phyloP scores from a whole-genome alignment of 176 grass and related monocot species.

The Zoysia japonica region DNA sequence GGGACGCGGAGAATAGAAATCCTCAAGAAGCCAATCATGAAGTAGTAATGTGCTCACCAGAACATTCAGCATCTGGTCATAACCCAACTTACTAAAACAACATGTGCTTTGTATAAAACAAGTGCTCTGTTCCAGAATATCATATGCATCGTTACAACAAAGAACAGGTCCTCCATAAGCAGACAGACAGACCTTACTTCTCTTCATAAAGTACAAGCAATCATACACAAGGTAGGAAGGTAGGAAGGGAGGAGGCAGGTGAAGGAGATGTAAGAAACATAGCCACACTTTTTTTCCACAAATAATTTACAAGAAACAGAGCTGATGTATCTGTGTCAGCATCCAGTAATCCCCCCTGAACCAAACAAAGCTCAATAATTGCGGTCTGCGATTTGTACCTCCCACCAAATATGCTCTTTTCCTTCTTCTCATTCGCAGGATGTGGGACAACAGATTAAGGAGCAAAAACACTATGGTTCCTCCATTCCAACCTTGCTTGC shows the following conservation, averaged over 20 bases:
- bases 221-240: slow-evolving; percentile 34
- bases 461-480: not conserved
- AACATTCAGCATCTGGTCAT: not conserved
- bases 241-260: slow-evolving; percentile 38
- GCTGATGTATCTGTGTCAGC: slow-evolving; percentile 45
- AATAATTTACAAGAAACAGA: slow-evolving; percentile 18
- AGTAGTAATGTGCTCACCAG: not conserved
- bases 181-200: slow-evolving; percentile 6
- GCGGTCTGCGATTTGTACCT: slow-evolving; percentile 27
- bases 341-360: slow-evolving; percentile 38
- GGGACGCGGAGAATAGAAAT: slow-evolving; percentile 29
- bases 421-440: slow-evolving; percentile 9
- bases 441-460: not conserved
- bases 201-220: slow-evolving; percentile 23
- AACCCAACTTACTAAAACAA: slow-evolving; percentile 11
- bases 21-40: slow-evolving; percentile 20
- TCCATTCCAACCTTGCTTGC: not conserved
- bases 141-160: slow-evolving; percentile 27
- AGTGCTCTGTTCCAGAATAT: not conserved
- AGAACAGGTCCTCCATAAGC: slow-evolving; percentile 21
- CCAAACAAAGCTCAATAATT: slow-evolving; percentile 51
- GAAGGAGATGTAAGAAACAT: slow-evolving; percentile 15
- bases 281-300: slow-evolving; percentile 3
- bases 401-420: slow-evolving; percentile 39
- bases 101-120: not conserved